Conservation (phyloP, 495 filamentous ascomycete species). For the Aspergillus biplanus region DNA sequence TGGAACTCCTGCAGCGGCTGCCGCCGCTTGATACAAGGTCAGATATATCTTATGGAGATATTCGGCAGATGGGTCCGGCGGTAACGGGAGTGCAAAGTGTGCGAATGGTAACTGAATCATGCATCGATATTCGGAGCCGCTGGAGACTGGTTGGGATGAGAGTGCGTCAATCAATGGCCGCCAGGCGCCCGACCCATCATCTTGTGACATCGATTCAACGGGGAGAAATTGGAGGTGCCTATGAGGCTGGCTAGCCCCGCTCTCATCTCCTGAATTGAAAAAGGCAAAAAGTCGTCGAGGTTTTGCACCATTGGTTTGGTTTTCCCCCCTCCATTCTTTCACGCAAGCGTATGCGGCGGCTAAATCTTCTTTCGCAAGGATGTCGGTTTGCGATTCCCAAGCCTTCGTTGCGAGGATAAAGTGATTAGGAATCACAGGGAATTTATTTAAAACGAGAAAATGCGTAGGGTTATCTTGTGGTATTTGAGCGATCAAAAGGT, state of each 20-base stretch:
- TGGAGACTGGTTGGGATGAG: conserved; percentile 26
- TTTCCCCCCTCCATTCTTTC: conserved; percentile 55
- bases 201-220: conserved; percentile 65
- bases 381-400: conserved; percentile 68
- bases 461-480: conserved; percentile 57
- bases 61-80: conserved; percentile 40
- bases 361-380: conserved; percentile 69
- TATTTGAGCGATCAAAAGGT: conserved; percentile 64
- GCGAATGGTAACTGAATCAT: conserved; percentile 51
- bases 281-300: conserved; percentile 67
- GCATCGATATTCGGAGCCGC: conserved; percentile 29
- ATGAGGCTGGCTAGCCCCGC: conserved; percentile 81
- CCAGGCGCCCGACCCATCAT: conserved; percentile 45
- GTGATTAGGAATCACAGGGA: conserved; percentile 76
- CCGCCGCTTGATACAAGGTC: conserved; percentile 59
- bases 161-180: conserved; percentile 58
- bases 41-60: conserved; percentile 52
- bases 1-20: conserved; percentile 32
- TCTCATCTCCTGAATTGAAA: conserved; percentile 78
- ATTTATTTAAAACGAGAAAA: conserved; percentile 79
- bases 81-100: conserved; percentile 52
- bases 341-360: conserved; percentile 67
- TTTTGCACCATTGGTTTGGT: conserved; percentile 21
- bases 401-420: conserved; percentile 74
- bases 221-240: conserved; percentile 80